Conservation (phyloP, 1,284 basidiomycete species). For the Neonothopanus nambi region DNA sequence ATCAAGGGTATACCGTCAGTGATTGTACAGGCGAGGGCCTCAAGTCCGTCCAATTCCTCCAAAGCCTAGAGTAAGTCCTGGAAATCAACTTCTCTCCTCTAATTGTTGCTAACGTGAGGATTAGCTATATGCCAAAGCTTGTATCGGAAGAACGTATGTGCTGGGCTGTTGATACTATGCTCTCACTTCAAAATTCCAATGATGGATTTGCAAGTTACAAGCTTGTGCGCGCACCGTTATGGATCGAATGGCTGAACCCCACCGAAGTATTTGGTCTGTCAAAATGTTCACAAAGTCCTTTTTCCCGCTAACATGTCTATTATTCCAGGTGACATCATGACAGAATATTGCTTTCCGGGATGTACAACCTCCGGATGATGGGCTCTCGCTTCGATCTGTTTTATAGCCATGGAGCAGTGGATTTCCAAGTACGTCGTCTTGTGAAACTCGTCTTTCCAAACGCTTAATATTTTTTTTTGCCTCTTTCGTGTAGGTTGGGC, state of each 20-base stretch:
- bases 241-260: constrained; percentile 86
- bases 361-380: constrained; percentile 82
- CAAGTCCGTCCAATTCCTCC: constrained; percentile 91
- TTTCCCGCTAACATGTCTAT: neutral
- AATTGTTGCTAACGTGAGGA: neutral
- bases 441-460: neutral
- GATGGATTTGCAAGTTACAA: constrained; percentile 98
- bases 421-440: constrained; percentile 17
- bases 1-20: constrained; percentile 95
- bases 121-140: constrained; percentile 71
- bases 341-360: constrained; percentile 90
- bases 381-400: constrained; percentile 19
- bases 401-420: constrained; percentile 20
- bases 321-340: constrained; percentile 86
- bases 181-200: constrained; percentile 85
- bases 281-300: neutral
- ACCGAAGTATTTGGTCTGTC: constrained; percentile 90
- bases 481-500: constrained; percentile 9
- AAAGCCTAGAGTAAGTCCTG: constrained; percentile 72
- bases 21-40: constrained; percentile 97
- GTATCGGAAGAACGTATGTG: constrained; percentile 79
- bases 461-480: constrained; percentile 48
- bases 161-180: constrained; percentile 86
- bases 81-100: neutral
- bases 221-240: constrained; percentile 77